Conservation (phyloP, 2,329 filamentous ascomycete species). For the Pseudopyrenochaeta lycopersici region DNA sequence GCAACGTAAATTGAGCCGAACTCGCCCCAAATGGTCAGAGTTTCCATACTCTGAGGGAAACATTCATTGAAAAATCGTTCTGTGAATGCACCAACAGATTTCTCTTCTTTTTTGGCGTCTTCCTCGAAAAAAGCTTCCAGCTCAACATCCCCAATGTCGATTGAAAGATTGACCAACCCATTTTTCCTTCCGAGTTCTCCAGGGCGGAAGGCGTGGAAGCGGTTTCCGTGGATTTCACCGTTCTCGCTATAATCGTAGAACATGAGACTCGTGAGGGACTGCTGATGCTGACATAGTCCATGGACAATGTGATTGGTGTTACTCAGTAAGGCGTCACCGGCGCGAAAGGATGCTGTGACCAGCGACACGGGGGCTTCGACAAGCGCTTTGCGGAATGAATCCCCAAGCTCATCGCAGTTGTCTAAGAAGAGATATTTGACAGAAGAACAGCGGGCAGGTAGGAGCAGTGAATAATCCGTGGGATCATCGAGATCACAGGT, state of each 20-base stretch:
- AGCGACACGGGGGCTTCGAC: slow-evolving; percentile 3
- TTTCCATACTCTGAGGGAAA: slow-evolving; percentile 6
- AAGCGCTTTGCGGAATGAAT: not conserved
- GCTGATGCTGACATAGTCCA: not conserved
- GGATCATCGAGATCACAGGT: not conserved
- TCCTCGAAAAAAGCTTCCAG: not conserved
- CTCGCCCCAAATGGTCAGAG: slow-evolving; percentile 9
- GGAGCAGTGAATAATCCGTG: not conserved
- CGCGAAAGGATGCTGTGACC: slow-evolving; percentile 11
- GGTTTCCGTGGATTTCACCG: slow-evolving; percentile 5
- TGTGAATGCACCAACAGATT: not conserved
- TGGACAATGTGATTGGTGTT: slow-evolving; percentile 1
- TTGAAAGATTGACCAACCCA: slow-evolving; percentile 1
- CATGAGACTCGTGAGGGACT: slow-evolving; percentile 12
- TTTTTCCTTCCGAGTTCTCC: slow-evolving; percentile 2
- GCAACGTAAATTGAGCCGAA: not conserved
- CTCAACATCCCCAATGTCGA: slow-evolving; percentile 6
- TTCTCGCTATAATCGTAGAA: slow-evolving; percentile 10
- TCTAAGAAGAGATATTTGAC: slow-evolving; percentile 20
- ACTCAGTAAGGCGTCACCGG: slow-evolving; percentile 1
- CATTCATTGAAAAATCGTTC: not conserved
- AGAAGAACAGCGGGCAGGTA: slow-evolving; percentile 1
- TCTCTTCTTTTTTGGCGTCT: not conserved
- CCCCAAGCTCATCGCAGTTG: slow-evolving; percentile 3
- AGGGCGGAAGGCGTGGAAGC: slow-evolving; percentile 6